Evolutionary conservation across 2,329 filamentous ascomycete genomes (phyloP), one percentile per base, ranked within the genome.

Genomic region (Aspergillus pseudotamarii): DNA sequence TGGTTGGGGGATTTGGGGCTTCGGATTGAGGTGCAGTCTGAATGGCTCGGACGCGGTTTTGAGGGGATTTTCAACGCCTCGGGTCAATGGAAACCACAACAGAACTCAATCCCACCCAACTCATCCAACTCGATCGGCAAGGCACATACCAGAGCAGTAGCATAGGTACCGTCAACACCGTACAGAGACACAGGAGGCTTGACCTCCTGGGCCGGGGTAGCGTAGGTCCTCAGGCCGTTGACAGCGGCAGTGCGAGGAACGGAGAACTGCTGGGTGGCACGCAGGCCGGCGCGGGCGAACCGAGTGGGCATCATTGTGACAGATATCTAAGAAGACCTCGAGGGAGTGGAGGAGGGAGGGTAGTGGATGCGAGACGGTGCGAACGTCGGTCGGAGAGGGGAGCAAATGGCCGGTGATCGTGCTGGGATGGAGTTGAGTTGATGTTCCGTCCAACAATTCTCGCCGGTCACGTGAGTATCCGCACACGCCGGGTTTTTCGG

Each of bases 151-250:
- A 99, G 87, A 85, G 95, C 95, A 84, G 91, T 93, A 80, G 95
- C 95, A 85, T 99, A 99, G 79, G 94, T 98, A 82, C 95, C 95
- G 83, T 98, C 95, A 78, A 99, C 85, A 74, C 95, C 95, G 83
- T 93, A 99, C 77, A 99, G 88, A 75, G 94, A 88, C 78, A 97
- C 86, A 72, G 95, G 95, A 75, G 94, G 89, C 86, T 92, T 94
- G 80, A 88, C 82, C 66, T 89, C 88, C 79, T 88, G 83, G 75
- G 85, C 80, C 72, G 88, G 79, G 75, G 87, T 84, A 75, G 93
- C 93, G 82, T 93, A 97, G 80, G 87, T 88, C 81, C 94, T 90
- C 81, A 88, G 82, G 66, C 76, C 75, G 69, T 78, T 78, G 67
- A 79, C 58, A 67, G 73, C 74, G 69, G 75, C 75, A 68, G 75